Base-by-base conservation (phyloP, 2,329 filamentous ascomycete species). In the Tolypocladium album region DNA sequence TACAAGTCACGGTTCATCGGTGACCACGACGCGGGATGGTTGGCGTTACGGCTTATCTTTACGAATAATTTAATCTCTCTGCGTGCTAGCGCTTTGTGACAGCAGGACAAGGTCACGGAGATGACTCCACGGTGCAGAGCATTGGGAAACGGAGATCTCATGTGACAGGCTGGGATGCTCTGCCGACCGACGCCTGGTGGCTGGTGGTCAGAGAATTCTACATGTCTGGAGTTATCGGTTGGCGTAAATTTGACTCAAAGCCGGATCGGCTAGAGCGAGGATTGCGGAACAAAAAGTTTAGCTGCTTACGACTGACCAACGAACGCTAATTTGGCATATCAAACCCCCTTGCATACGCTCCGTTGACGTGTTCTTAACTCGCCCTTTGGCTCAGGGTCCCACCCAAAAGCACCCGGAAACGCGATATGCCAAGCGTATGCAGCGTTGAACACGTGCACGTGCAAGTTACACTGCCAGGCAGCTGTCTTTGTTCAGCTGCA, bases 101-200 rank as follows among this genome's bases (percentile, higher is more conserved):
- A n/a, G 31, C 50, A n/a, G 9, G 27, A 2, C 31, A n/a, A 36
- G 27, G 27, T 13, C 20, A n/a, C 11, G 31, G 50, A 31, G 53
- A 38, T 45, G 39, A n/a, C 22, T 22, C 24, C 43, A 52, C 15
- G 34, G 42, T 45, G 45, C 40, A 45, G 31, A 31, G n/a, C n/a
- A 22, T 22, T 43, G 40, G 9, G 55, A 24, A 57, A 45, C 42
- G 12, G 65, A 57, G 50, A 61, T 58, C 58, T 47, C 42, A 60
- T 45, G 57, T 52, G 50, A 57, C 52, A 55, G 24, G 42, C 36
- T 12, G n/a, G 56, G 34, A 50, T 55, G 22, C 13, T 22, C 58
- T 43, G 5, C 36, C 52, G 40, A 38, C 20, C 22, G 31, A 55
- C 36, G 50, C 50, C 31, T 8, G 31, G 12, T 58, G 27, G 27